Evolutionary conservation across 2,329 filamentous ascomycete species (phyloP).

Genomic region (Phaeomoniella chlamydospora): DNA sequence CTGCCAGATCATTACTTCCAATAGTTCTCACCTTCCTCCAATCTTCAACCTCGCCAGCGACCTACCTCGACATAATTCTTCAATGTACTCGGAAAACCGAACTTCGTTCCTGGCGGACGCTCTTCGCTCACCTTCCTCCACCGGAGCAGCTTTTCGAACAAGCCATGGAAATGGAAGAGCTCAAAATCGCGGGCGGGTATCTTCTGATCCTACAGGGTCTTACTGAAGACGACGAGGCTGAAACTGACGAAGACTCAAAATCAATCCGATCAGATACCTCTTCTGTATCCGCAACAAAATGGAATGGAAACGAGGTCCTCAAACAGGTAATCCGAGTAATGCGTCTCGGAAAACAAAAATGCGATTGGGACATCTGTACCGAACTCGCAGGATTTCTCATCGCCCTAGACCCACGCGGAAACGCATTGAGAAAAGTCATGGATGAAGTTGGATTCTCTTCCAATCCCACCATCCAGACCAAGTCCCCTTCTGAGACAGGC

Average conservation of each 20-base stretch:
- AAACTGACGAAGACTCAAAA: conserved; percentile 4
- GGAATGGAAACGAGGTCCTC: conserved; percentile 37
- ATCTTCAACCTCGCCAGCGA: conserved; percentile 51
- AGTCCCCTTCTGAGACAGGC: no score
- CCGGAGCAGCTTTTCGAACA: conserved; percentile 89
- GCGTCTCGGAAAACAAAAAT: conserved; percentile 63
- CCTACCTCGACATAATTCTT: conserved; percentile 88
- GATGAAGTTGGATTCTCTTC: conserved; percentile 18
- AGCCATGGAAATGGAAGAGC: conserved; percentile 64
- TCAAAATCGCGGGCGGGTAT: conserved; percentile 94
- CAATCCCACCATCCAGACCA: not conserved
- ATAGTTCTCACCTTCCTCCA: conserved; percentile 47
- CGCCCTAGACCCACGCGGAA: conserved; percentile 75
- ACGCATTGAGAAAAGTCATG: conserved; percentile 45
- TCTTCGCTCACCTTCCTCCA: conserved; percentile 83
- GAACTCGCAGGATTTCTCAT: conserved; percentile 91
- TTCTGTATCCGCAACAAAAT: not conserved
- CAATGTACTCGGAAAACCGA: conserved; percentile 97
- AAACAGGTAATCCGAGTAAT: conserved; percentile 60
- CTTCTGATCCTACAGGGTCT: conserved; percentile 84
- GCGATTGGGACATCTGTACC: conserved; percentile 91
- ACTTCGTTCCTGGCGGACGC: conserved; percentile 81
- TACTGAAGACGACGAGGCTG: conserved; percentile 32
- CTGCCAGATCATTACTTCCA: conserved; percentile 28
- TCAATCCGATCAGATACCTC: no score